Evolutionary conservation across 192 early-diverging fungal genomes (phyloP).

Genomic region (Coemansia sp.): DNA sequence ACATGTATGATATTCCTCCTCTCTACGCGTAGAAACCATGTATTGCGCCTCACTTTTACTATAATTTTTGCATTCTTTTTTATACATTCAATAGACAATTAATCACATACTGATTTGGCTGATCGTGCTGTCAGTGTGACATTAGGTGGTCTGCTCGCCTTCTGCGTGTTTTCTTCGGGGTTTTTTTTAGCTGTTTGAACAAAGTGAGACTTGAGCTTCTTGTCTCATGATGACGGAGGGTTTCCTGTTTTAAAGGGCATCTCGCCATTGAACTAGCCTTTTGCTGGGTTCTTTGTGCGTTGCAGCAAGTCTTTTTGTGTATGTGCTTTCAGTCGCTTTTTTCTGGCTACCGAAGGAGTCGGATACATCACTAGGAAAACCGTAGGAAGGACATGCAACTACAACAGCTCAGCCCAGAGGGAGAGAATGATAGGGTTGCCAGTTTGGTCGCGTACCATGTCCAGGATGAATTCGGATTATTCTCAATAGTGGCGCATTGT

Average conservation of each 20-base stretch:
- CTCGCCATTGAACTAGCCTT: neutral
- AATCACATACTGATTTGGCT: neutral
- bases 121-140: neutral
- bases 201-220: neutral
- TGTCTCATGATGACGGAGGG: neutral
- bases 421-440: no score
- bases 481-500: no score
- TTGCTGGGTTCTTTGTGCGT: neutral
- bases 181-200: neutral
- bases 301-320: no score
- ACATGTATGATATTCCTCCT: neutral
- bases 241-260: neutral
- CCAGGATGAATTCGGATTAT: no score
- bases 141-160: neutral
- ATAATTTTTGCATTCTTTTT: neutral
- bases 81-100: neutral
- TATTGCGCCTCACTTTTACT: neutral
- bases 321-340: no score
- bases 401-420: no score
- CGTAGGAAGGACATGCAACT: no score
- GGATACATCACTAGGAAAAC: no score
- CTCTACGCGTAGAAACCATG: neutral
- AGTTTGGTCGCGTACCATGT: no score
- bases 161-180: neutral
- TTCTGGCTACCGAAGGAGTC: no score